Conservation (phyloP, 208 protist species). For the Wallacemonas sp. region DNA sequence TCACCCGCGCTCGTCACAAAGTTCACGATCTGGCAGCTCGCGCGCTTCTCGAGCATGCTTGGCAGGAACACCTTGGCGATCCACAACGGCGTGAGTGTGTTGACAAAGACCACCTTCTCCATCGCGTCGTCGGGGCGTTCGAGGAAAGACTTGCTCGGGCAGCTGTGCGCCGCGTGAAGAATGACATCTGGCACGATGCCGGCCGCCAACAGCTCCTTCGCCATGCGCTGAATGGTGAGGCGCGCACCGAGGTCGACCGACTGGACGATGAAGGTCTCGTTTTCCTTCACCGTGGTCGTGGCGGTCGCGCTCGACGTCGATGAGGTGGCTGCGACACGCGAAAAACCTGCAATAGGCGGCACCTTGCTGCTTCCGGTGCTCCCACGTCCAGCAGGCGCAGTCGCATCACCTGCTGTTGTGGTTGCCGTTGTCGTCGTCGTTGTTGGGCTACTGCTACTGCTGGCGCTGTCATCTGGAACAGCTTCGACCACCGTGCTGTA, state of each 20-base stretch:
- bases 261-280: slow-evolving; percentile 11
- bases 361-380: not conserved
- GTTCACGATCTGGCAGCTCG: slow-evolving; percentile 24
- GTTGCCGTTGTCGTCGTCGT: no score
- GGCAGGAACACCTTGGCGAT: slow-evolving; percentile 33
- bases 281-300: not conserved
- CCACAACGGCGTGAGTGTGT: slow-evolving; percentile 32
- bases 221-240: slow-evolving; percentile 45
- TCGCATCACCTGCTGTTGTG: no score
- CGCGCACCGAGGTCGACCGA: slow-evolving; percentile 44
- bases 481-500: not conserved
- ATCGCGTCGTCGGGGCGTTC: slow-evolving; percentile 47
- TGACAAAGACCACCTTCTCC: slow-evolving; percentile 47
- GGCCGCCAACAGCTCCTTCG: slow-evolving; percentile 34
- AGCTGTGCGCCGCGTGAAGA: slow-evolving; percentile 40
- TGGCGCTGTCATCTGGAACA: not conserved
- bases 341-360: not conserved
- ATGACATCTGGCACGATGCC: slow-evolving; percentile 40
- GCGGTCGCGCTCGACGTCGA: not conserved
- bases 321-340: not conserved
- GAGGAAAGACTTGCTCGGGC: slow-evolving; percentile 30
- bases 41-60: slow-evolving; percentile 30
- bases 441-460: no score
- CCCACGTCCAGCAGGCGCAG: no score
- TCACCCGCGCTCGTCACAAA: slow-evolving; percentile 33